Base-by-base conservation (phyloP, 192 early-diverging fungal genomes). In the Coemansia sp. region DNA sequence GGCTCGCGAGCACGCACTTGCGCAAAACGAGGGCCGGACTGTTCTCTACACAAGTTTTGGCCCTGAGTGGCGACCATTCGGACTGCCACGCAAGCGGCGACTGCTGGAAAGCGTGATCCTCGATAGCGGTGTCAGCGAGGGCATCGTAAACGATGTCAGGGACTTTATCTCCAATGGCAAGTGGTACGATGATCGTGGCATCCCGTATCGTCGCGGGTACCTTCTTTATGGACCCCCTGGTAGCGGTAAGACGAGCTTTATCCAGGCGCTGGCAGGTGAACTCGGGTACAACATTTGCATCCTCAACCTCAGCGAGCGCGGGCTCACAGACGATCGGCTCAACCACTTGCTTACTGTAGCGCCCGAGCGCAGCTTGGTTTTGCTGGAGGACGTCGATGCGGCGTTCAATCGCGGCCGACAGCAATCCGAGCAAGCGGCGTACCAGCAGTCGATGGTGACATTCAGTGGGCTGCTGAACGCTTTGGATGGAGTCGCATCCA, bases 51-150 rank as follows among this genome's bases (percentile, higher is more conserved):
- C 95, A 2, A 92, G 89, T 41, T 97, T 89, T 84, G 97, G 97
- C 0, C 91, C 93, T 6, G 97, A 99, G 66, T 99, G 97, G 97
- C 84, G 95, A 61, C 94, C 94, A 2, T 98, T 99, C 85, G 97
- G 97, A 3, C 83, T 93, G 66, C 97, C 97, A 10, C 84, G 97
- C 43, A 90, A 89, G 75, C 73, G 87, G n/a, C 74, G 93, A 56
- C 70, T 88, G 41, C 66, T 94, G 30, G 76, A 86, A 30, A 91
- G 89, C 39, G 94, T 91, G 7, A 91, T 90, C 52, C 70, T 97
- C 70, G 89, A 92, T 53, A 69, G 80, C 24, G 89, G 87, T 4
- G 74, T 91, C 22, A 85, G 81, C 43, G 88, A 89, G 67, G 64
- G 82, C 20, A 86, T 95, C 29, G 84, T 93, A 5, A 60, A 83